Conservation (phyloP, 371 early-diverging fungal genomes). For the Syncephalastrum monosporum region DNA sequence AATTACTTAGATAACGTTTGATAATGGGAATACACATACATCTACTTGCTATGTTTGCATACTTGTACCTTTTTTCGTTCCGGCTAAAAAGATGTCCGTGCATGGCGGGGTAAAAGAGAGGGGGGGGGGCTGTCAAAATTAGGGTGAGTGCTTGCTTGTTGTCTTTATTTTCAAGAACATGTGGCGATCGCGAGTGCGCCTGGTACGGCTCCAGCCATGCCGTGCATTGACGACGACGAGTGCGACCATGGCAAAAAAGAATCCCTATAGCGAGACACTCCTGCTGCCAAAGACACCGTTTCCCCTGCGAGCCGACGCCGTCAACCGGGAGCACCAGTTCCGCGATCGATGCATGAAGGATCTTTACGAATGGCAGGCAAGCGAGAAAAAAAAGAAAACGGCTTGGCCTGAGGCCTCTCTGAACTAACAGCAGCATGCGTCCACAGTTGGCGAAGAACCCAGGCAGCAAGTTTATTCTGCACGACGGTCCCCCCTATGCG, state of each 20-base stretch:
- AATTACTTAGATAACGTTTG: no score
- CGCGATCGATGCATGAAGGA: constrained; percentile 65
- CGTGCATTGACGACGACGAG: no score
- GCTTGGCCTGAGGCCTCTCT: neutral
- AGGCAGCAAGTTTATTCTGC: constrained; percentile 75
- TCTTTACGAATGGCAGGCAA: constrained; percentile 79
- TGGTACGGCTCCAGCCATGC: no score
- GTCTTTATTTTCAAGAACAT: no score
- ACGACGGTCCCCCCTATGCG: constrained; percentile 98
- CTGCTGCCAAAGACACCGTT: constrained; percentile 73
- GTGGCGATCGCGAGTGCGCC: no score
- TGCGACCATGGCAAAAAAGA: constrained; percentile 13
- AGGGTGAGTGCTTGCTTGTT: no score
- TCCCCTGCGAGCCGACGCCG: constrained; percentile 71
- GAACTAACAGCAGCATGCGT: neutral
- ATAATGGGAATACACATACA: no score
- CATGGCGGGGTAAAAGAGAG: no score
- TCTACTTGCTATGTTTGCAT: no score
- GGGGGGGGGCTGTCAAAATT: no score
- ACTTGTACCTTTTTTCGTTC: no score
- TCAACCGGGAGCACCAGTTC: constrained; percentile 58
- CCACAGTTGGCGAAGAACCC: constrained; percentile 57
- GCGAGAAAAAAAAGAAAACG: neutral
- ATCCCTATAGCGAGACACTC: constrained; percentile 62
- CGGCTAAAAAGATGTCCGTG: no score